Base-by-base conservation (phyloP, 1,284 basidiomycete genomes). In the Taiwanofungus camphoratus region DNA sequence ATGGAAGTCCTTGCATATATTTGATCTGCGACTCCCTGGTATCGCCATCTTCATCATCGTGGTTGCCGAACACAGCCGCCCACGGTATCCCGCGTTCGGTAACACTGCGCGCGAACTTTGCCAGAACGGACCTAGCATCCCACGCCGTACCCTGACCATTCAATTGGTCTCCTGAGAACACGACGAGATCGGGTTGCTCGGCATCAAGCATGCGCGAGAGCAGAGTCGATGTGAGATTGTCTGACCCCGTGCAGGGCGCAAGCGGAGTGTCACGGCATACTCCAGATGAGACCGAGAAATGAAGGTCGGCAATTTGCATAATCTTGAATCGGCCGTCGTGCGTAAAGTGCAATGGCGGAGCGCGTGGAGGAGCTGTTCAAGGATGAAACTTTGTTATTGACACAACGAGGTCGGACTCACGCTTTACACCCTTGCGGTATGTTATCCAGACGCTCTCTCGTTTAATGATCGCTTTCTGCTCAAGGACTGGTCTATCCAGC, bases 11-110 rank as follows among this genome's bases (percentile, higher is more conserved):
- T 57, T 83, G 77, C 72, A 95, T 75, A 51, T 87, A 67, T 51
- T 71, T 68, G 55, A 94, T 64, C 58, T 94, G 82, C 12, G 82
- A 63, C 58, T 73, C 76, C 48, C 79, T 74, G 38, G 68, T 59
- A 45, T 79, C 66, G 2, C 81, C 80, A 49, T 82, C 76, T 52
- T 92, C 87, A 36, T 77, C 75, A 55, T 95, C 92, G 60, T 97
- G 94, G 57, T 99, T 97, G 2, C 94, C 91, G 59, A 96, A 90
- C 4, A 97, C 77, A 0, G 84, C 87, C 2, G 89, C 80, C 90
- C 92, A 99, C 0, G 92, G 86, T 23, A 96, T 87, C 36, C 74
- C 64, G 19, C 85, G 77, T 11, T 82, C 75, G 8, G 87, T 87
- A 4, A 91, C 84, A 0, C 81, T 81, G 15, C 71, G 71, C 0